A percentile compares a stretch with the other conserved stretches of the same genome.
Conservation (phyloP, 169 alveolate genomes). For the Theileria orientalis region DNA sequence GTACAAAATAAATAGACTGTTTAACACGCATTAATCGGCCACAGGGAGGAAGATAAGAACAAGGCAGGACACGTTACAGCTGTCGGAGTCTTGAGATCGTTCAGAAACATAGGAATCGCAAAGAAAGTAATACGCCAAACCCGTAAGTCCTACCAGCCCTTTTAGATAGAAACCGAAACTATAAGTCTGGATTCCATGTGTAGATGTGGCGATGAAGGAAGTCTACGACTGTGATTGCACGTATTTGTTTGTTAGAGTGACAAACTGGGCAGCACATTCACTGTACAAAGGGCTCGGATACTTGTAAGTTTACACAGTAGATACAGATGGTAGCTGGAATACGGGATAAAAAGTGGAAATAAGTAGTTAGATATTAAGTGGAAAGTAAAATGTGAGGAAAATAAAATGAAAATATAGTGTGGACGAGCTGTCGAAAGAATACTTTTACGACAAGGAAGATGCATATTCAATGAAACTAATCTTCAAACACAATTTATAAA, state of each 20-base stretch:
- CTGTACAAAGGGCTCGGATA: slow-evolving; percentile 67
- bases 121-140: slow-evolving; percentile 64
- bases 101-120: slow-evolving; percentile 70
- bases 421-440: slow-evolving; percentile 65
- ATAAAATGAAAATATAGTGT: slow-evolving; percentile 29
- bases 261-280: slow-evolving; percentile 71
- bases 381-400: no score
- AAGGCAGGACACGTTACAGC: slow-evolving; percentile 77
- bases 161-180: neutral
- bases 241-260: slow-evolving; percentile 68
- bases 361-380: no score
- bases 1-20: no score
- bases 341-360: no score
- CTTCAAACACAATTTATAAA: slow-evolving; percentile 11
- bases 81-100: slow-evolving; percentile 73
- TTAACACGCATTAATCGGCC: no score
- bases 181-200: slow-evolving; percentile 8
- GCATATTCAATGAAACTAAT: slow-evolving; percentile 69
- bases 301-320: slow-evolving; percentile 36
- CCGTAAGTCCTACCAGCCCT: slow-evolving; percentile 38
- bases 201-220: slow-evolving; percentile 62
- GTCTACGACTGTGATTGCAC: slow-evolving; percentile 45
- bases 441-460: slow-evolving; percentile 75
- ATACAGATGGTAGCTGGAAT: no score
- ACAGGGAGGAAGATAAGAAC: slow-evolving; percentile 76